Conservation (phyloP, 1,284 basidiomycete genomes). For the Abortiporus biennis region DNA sequence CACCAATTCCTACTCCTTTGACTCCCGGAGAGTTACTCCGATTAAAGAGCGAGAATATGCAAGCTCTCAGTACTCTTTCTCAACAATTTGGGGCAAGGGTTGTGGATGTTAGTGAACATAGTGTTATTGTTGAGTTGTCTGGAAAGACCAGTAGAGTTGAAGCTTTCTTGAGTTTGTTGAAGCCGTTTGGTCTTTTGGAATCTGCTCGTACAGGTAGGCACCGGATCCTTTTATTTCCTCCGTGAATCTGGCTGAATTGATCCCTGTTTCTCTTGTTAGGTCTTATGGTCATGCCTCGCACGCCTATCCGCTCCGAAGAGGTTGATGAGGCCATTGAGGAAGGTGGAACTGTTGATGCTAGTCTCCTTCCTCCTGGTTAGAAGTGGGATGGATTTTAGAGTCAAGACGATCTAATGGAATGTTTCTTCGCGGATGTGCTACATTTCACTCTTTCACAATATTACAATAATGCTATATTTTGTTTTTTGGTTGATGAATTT, state of each 20-base stretch:
- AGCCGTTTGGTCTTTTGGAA: conserved; percentile 95
- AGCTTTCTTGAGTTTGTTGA: conserved; percentile 87
- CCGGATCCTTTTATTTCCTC: conserved; percentile 2
- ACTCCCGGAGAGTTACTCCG: conserved; percentile 79
- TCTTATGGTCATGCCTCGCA: conserved; percentile 94
- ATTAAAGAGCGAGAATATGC: conserved; percentile 86
- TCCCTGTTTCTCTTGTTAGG: conserved; percentile 57
- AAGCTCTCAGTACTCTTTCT: conserved; percentile 80
- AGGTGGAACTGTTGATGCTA: conserved; percentile 68
- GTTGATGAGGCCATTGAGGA: conserved; percentile 50
- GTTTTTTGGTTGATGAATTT: too few relatives aligned
- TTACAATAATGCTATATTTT: too few relatives aligned
- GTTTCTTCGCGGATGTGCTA: too few relatives aligned
- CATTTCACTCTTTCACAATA: too few relatives aligned
- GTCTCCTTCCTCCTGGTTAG: conserved; percentile 84
- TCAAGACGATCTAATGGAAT: too few relatives aligned
- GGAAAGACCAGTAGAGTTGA: conserved; percentile 91
- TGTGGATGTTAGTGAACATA: conserved; percentile 93
- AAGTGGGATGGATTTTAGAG: too few relatives aligned
- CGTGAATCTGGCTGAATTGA: conserved; percentile 4
- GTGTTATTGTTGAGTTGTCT: conserved; percentile 91
- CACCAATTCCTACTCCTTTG: conserved; percentile 28
- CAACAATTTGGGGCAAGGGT: conserved; percentile 90
- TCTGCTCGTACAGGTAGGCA: conserved; percentile 60
- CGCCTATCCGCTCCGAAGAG: conserved; percentile 72